Evolutionary conservation across 2,329 filamentous ascomycete genomes (phyloP), one percentile per base, ranked within the genome.

Genomic region (Ascochyta viciae-villosae): DNA sequence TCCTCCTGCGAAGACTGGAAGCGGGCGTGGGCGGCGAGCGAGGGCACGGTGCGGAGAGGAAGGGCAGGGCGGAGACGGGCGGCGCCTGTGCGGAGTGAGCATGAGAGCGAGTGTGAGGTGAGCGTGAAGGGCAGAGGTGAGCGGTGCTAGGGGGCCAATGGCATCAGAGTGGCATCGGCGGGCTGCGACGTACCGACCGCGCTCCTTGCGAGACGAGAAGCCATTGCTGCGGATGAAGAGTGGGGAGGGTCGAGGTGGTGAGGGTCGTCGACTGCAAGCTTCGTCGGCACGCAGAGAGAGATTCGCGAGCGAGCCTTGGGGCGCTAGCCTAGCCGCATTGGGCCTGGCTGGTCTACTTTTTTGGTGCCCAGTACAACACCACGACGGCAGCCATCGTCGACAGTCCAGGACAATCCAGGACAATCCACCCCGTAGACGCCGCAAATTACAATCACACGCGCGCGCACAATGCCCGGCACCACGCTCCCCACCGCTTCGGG

Each of bases 141-240:
- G 27, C 19, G 27, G 29, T 10, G 75, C 66, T 59, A 16, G 53
- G 42, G 61, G 64, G 63, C 68, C 78, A 79, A 82, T 81, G 76
- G 76, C 71, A 71, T 68, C 60, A 62, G 38, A 59, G 46, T 22
- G n/a, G 39, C 58, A 60, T 70, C 59, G 48, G 57, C 33, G 49
- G 60, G 58, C 57, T 59, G 57, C 45, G 67, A 88, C 92, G 80
- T 88, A 98, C 94, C 91, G 83, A 94, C 84, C 83, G 92, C 92
- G 86, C 88, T 93, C 87, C 91, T 92, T 87, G 89, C 92, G 84
- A 98, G 87, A 86, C 93, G 92, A 82, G 92, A 96, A 86, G 94
- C 94, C 94, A 98, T 98, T 90, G 84, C 90, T 80, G 85, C 44
- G 61, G 74, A 77, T 76, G 73, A 64, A 73, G 72, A 57, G 72